These are phyloP conservation scores for Penstemon davidsonii DNA, from an alignment of 257 asterid species.

Conservation along the genomic window DNA sequence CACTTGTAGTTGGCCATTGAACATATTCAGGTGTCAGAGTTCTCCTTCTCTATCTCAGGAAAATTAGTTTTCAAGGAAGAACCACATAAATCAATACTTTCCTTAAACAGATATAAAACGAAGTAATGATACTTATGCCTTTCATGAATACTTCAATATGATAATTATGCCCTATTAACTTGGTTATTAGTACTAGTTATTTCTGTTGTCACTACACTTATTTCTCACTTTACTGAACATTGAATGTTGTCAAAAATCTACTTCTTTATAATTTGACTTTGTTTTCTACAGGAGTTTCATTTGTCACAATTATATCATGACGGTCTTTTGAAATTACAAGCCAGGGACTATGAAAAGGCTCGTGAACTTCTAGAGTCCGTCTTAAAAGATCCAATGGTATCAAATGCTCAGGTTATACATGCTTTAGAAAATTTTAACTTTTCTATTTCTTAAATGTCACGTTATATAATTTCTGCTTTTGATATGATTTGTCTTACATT, in stretches of 20 bases:
- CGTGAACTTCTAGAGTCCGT: conserved; percentile 78
- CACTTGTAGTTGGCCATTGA: neutral
- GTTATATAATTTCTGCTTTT: conserved; percentile 20
- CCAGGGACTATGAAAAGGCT: conserved; percentile 83
- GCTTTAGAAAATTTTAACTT: conserved; percentile 21
- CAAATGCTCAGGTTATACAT: conserved; percentile 68
- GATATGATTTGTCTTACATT: conserved; percentile 18
- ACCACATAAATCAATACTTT: too few species aligned
- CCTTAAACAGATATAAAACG: neutral
- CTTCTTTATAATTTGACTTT: conserved; percentile 18
- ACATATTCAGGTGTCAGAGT: neutral
- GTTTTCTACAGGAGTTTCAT: conserved; percentile 71
- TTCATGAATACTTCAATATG: neutral
- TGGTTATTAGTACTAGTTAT: conserved; percentile 14
- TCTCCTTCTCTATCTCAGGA: neutral
- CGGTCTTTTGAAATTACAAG: conserved; percentile 80
- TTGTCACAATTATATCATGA: conserved; percentile 88
- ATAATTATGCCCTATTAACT: neutral
- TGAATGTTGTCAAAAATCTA: neutral
- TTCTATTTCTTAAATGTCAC: conserved; percentile 20
- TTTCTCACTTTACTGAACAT: conserved; percentile 8
- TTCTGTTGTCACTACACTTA: neutral
- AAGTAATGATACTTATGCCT: neutral
- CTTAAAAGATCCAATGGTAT: conserved; percentile 79
- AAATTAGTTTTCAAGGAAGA: too few species aligned